Evolutionary conservation across 2,329 filamentous ascomycete genomes (phyloP), one percentile per base, ranked within the genome.

Genomic region (Camillea tinctor): DNA sequence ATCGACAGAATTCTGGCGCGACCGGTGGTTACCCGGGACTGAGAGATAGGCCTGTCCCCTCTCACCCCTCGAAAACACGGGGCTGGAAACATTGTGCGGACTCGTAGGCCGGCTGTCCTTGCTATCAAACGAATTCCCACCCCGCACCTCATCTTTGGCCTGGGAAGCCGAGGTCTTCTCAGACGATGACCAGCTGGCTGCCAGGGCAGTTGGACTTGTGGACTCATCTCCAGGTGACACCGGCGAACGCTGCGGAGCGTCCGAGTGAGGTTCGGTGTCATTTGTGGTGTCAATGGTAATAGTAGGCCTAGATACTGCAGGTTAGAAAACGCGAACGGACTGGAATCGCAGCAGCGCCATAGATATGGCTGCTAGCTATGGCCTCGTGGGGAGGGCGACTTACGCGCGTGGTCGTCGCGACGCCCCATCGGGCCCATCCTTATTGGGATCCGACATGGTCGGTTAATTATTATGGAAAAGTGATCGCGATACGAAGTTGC

Each of bases 1-100:
- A 68, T 91, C 89, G 54, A 91, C 77, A 1, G 89, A 92, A 67
- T 88, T 88, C 59, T 89, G 88, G 61, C 88, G 79, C 40, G 87
- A 87, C 55, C 87, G 80, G 55, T 79, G 71, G 54, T 78, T 79
- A n/a, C 80, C 81, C 1, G 89, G 89, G 1, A 92, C 89, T 0
- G 87, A 81, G 52, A 92, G 78, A 66, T 89, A 89, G 57, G 80
- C 80, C 66, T 80, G 71, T 59, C 75, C 71, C 68, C 79, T 71
- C 74, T 87, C 75, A 74, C 73, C 75, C 17, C 76, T 76, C 19
- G 79, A 74, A 13, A 84, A 64, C 8, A 85, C 77, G 1, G 83
- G 83, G 63, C 78, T 86, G 24, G 87, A 89, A 54, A 92, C 81
- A 76, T 91, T 92, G 73, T 91, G 88, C 8, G 89, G 88, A 64